Evolutionary conservation across 805 yeast genomes (phyloP).

Genomic region (Wickerhamia fluorescens): DNA sequence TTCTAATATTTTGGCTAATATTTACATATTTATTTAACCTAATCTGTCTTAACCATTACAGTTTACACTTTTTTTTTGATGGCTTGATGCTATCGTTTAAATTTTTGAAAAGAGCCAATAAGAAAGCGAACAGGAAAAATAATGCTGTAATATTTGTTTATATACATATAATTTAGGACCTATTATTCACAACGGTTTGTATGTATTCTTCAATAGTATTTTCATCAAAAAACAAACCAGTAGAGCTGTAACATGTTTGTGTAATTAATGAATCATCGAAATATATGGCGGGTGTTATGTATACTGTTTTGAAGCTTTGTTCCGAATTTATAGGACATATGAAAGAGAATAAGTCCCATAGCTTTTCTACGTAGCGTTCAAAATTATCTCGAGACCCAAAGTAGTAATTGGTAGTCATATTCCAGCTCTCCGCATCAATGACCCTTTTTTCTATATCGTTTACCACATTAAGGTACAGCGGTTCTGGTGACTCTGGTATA

Average conservation of each 20-base stretch:
- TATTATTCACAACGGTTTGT: constrained; percentile 11
- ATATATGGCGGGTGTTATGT: constrained; percentile 9
- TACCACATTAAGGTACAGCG: neutral
- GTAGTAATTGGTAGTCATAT: constrained; percentile 7
- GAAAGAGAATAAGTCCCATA: too few relatives aligned
- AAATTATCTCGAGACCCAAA: constrained; percentile 22
- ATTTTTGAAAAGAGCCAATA: too few relatives aligned
- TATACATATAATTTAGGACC: too few relatives aligned
- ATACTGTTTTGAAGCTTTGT: constrained; percentile 4
- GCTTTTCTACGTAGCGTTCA: constrained; percentile 13
- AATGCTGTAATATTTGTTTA: too few relatives aligned
- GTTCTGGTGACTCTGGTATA: neutral
- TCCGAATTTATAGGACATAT: too few relatives aligned
- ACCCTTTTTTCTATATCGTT: too few relatives aligned
- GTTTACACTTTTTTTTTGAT: too few relatives aligned
- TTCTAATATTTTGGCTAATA: too few relatives aligned
- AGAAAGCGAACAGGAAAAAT: too few relatives aligned
- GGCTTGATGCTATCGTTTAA: too few relatives aligned
- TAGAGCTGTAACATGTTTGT: constrained; percentile 7
- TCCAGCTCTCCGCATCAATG: neutral
- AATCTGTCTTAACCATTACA: too few relatives aligned
- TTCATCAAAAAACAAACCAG: constrained; percentile 15
- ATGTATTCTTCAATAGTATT: constrained; percentile 18
- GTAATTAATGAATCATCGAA: constrained; percentile 15
- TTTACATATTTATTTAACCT: too few relatives aligned